A percentile compares a stretch with the other conserved stretches of the same genome.
phyloP scores from a whole-genome alignment of 495 filamentous ascomycete genomes.

The Xylaria venustula region DNA sequence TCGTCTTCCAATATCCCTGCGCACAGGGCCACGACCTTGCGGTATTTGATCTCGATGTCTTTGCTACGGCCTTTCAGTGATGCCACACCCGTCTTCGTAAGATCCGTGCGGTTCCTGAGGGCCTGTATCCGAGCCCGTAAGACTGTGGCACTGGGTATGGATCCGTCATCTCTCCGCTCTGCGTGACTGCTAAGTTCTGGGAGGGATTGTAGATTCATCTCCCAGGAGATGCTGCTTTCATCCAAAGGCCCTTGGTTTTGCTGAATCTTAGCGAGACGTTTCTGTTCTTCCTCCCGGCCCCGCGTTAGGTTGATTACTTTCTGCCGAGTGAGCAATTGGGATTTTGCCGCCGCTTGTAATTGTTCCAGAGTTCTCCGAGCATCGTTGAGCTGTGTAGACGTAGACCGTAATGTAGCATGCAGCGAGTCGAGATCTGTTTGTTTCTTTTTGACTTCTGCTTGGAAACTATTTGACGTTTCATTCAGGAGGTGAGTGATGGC shows the following conservation, averaged over 20 bases:
- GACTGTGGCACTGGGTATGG: conserved; percentile 37
- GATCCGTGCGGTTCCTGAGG: conserved; percentile 54
- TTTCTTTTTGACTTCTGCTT: conserved; percentile 71
- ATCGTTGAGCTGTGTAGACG: conserved; percentile 72
- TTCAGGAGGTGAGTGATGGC: conserved; percentile 72
- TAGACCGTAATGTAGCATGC: conserved; percentile 72
- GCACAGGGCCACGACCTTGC: conserved; percentile 67
- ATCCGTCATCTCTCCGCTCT: conserved; percentile 16
- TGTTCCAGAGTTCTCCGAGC: conserved; percentile 68
- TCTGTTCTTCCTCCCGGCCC: conserved; percentile 50
- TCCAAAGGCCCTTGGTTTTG: conserved; percentile 38
- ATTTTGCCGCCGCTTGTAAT: conserved; percentile 56
- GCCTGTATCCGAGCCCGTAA: conserved; percentile 46
- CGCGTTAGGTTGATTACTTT: conserved; percentile 47
- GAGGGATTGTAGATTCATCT: conserved; percentile 31
- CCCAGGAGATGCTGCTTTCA: conserved; percentile 32
- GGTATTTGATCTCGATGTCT: conserved; percentile 67
- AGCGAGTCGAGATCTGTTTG: conserved; percentile 77
- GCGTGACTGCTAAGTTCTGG: neutral
- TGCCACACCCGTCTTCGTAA: conserved; percentile 56
- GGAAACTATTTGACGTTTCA: conserved; percentile 70
- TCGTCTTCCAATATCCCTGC: conserved; percentile 61
- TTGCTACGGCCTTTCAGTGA: conserved; percentile 58
- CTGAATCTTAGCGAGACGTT: conserved; percentile 36
- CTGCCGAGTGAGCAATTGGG: conserved; percentile 44